Evolutionary conservation across 176 grass and related monocot species (phyloP), one percentile per base, ranked within the genome.

Genomic region (Phoenix dactylifera): DNA sequence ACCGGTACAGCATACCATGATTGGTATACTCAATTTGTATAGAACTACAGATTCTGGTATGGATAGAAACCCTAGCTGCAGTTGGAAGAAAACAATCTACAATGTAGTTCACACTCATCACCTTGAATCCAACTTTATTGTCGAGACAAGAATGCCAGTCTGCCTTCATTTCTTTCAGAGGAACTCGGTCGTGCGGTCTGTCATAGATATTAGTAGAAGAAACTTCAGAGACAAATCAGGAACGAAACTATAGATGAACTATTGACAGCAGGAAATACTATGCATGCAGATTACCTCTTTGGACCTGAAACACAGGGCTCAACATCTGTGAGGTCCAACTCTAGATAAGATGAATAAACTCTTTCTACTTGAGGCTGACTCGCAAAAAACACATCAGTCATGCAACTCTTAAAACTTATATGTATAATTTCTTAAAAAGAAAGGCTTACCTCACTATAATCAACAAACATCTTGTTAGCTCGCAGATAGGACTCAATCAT

Each of bases 401-500:
- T 24, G 39, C 0, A 50, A 6, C 26, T 29, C 58, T 24, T 64
- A 30, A 18, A 24, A 16, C 18, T 23, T n/a, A n/a, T 2, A 6
- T 2, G 49, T 1, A 49, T 24, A 60, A 69, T 26, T 9, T 69
- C 55, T 6, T 50, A 17, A 6, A 50, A 16, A 63, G 16, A 25
- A 24, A 32, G 29, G 6, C 26, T 17, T 60, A 76, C 73, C 63
- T 76, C 73, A 68, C 52, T 67, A 53, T 76, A 68, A 28, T 76
- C 73, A 26, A 76, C 73, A 67, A 76, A 76, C 63, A 76, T 67
- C 19, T 67, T 76, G 54, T 67, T 76, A 26, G 73, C 63, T 32
- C 73, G 62, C 50, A 76, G 29, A 68, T 76, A 76, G 22, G 63
- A 29, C 26, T 76, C 73, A 57, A 68, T 76, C 73, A 76, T 76